Base-by-base conservation (phyloP, 2,329 filamentous ascomycete species). In the Cercospora citrullina region DNA sequence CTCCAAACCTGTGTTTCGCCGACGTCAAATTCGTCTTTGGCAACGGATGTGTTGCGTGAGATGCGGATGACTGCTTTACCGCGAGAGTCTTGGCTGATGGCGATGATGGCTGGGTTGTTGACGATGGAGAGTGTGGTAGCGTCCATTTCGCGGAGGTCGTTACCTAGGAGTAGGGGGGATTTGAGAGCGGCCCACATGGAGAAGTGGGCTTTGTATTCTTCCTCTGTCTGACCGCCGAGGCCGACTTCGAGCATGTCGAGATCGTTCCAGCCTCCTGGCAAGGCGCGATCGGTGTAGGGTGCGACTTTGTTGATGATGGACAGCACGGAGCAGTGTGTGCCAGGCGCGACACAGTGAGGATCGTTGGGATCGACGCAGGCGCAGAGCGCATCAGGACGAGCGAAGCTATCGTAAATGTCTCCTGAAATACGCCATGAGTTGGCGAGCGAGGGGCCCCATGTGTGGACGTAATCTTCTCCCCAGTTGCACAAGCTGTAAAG, bases 251-350 rank as follows among this genome's bases (percentile, higher is more conserved):
- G 75, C 80, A 82, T 82, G 65, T 84, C 82, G 69, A 84, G 74
- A 69, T 85, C 83, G 71, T 84, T 84, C 58, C 58, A 60, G 30
- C 58, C 58, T 9, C 58, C 58, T 39, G 58, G 58, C 4, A 60
- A 18, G 1, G 77, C 78, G 58, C 82, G 80, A 18, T 79, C 77
- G 8, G 75, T 75, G 63, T 82, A 80, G 3, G 79, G 76, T 0
- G 79, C 79, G 67, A 82, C 81, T 73, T 84, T 85, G 72, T 83
- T 83, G 8, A 85, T 72, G 42, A 85, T 84, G 67, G 84, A 84
- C 77, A 84, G 80, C 23, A 84, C 77, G 10, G 78, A 81, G 77
- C 83, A 85, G 65, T 84, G 81, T 68, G 58, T 60, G 6, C 58
- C 58, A 10, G 58, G 30, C 3, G 58, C 58, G 9, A 60, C 58